Percentiles rank a stretch among this genome's conserved stretches.
Evolutionary conservation across 2,329 filamentous ascomycete genomes (phyloP).

Genomic region (Fusarium sp.): DNA sequence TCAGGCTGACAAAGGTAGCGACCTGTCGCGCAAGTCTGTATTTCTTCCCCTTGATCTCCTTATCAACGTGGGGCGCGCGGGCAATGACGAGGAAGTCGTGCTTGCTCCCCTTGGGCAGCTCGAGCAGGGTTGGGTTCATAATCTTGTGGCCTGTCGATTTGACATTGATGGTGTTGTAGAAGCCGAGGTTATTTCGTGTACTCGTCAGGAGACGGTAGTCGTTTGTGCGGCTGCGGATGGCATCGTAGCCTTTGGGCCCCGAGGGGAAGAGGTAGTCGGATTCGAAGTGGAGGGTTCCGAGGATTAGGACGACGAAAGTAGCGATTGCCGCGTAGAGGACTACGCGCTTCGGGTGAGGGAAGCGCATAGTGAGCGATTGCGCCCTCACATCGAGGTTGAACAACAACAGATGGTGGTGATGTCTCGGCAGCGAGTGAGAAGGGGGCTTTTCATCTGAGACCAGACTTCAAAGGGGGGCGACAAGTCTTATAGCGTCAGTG

Average conservation of each 20-base stretch:
- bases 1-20: constrained; percentile 35
- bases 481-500: neutral
- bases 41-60: constrained; percentile 36
- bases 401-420: neutral
- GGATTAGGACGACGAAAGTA: constrained; percentile 22
- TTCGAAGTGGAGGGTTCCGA: constrained; percentile 19
- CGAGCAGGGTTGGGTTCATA: constrained; percentile 39
- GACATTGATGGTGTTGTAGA: constrained; percentile 38
- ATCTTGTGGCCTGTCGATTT: constrained; percentile 39
- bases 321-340: constrained; percentile 23
- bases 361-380: constrained; percentile 8
- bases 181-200: constrained; percentile 33
- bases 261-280: constrained; percentile 1
- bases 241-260: constrained; percentile 19
- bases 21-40: constrained; percentile 37
- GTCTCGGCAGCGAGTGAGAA: neutral
- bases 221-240: constrained; percentile 35
- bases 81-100: constrained; percentile 39
- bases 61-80: constrained; percentile 33
- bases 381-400: constrained; percentile 1
- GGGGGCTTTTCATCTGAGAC: neutral
- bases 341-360: constrained; percentile 34
- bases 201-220: constrained; percentile 37
- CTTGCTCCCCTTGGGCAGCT: constrained; percentile 34
- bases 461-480: neutral